Conservation (phyloP, 1,139 yeast species). For the Sporopachydermia cereana region DNA sequence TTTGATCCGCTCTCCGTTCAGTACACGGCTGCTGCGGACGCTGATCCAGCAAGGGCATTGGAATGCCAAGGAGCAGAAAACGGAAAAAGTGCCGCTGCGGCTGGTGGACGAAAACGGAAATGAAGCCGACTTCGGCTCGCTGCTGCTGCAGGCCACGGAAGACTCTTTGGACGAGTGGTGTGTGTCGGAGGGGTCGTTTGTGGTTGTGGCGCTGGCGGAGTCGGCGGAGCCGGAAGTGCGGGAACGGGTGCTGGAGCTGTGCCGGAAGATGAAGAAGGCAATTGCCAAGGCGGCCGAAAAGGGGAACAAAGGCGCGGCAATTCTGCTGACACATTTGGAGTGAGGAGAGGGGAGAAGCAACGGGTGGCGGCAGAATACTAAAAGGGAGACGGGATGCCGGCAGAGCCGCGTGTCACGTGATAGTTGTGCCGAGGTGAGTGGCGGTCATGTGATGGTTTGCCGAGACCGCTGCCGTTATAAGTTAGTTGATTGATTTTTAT, state of each 20-base stretch:
- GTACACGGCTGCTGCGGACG: conserved; percentile 66
- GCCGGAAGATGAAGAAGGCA: conserved; percentile 22
- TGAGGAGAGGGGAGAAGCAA: conserved; percentile 15
- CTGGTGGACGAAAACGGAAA: conserved; percentile 49
- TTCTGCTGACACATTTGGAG: neutral
- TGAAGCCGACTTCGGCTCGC: conserved; percentile 43
- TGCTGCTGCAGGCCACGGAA: conserved; percentile 34
- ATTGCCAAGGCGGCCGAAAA: conserved; percentile 5
- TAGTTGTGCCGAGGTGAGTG: too few relatives aligned
- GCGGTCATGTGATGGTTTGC: too few relatives aligned
- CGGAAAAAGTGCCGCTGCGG: conserved; percentile 36
- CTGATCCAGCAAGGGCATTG: conserved; percentile 69
- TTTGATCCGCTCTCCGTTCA: conserved; percentile 59
- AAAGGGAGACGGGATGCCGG: too few relatives aligned
- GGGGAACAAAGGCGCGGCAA: conserved; percentile 6
- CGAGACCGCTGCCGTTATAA: too few relatives aligned
- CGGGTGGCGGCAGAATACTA: too few relatives aligned
- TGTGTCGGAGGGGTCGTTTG: conserved; percentile 66
- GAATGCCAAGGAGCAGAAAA: conserved; percentile 43
- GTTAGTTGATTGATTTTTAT: too few relatives aligned
- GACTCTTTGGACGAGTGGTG: conserved; percentile 56
- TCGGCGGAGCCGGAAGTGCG: conserved; percentile 16
- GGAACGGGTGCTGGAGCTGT: conserved; percentile 14
- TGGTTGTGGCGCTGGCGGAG: conserved; percentile 60
- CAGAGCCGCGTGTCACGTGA: too few relatives aligned